Conservation (phyloP, 257 asterid genomes). For the Cinchona pubescens region DNA sequence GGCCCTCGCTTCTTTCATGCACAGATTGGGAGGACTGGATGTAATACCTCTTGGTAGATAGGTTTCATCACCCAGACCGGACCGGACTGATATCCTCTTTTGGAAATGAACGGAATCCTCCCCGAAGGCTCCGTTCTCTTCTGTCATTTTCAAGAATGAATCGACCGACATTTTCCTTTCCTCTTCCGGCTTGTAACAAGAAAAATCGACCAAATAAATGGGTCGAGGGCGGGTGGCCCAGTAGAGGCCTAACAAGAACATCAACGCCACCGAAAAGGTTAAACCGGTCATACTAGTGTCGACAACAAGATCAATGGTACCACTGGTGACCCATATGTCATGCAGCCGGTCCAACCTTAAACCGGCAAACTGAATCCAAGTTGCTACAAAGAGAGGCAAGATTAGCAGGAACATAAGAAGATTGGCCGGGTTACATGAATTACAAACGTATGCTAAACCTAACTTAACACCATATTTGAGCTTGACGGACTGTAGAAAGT, state of each 20-base stretch:
- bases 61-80: conserved; percentile 49
- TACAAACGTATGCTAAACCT: conserved; percentile 77
- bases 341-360: conserved; percentile 30
- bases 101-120: conserved; percentile 29
- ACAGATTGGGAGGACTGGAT: conserved; percentile 30
- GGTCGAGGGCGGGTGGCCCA: conserved; percentile 43
- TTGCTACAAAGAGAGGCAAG: conserved; percentile 35
- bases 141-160: conserved; percentile 37
- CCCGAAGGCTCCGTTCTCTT: conserved; percentile 26
- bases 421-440: conserved; percentile 54
- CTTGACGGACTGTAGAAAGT: conserved; percentile 47
- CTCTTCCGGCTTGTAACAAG: conserved; percentile 55
- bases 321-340: neutral
- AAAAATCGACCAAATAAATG: conserved; percentile 47
- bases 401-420: conserved; percentile 24
- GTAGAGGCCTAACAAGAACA: conserved; percentile 45
- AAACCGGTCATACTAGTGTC: conserved; percentile 41
- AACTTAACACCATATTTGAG: conserved; percentile 58
- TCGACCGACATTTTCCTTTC: conserved; percentile 35
- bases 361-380: conserved; percentile 34
- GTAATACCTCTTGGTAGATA: conserved; percentile 35
- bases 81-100: conserved; percentile 24
- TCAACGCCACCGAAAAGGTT: conserved; percentile 22
- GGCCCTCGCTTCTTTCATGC: conserved; percentile 35
- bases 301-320: conserved; percentile 15